Evolutionary conservation across 2,329 filamentous ascomycete species (phyloP), one percentile per base, ranked within the genome.

Genomic region (Claviceps monticola): DNA sequence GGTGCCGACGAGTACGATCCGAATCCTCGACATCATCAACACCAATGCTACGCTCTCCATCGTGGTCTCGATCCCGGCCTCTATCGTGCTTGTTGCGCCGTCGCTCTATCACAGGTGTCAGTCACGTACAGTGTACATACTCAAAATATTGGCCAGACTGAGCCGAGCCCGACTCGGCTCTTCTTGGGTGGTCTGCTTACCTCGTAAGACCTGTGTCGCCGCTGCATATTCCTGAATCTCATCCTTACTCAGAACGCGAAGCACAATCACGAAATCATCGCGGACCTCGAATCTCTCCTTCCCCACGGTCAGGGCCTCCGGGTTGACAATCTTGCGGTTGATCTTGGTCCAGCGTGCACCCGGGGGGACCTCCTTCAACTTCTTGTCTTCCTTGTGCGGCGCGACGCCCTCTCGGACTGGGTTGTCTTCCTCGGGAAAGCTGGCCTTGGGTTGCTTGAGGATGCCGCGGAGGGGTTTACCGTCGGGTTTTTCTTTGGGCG

Each of bases 281-380:
- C 89, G 80, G 60, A 94, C 86, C 67, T 97, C 91, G 58, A 86
- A 97, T 34, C 91, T 78, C 70, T 96, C 90, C 60, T 93, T 86
- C n/a, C 86, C 86, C 55, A 86, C 78, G 53, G 87, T 85, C 46
- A 97, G 71, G 0, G 90, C 89, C 59, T 91, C 86, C 0, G 90
- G 89, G 59, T 94, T 96, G 60, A 97, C 90, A 51, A 95, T 77
- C 58, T 84, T 82, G 52, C 90, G 82, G 63, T 85, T 87, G 62
- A 97, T 90, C 71, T 93, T 95, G 46, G 90, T 96, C 90, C 90
- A 96, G 51, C 88, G 80, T 37, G 90, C 90, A 53, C 85, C 86
- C 0, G 82, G 69, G 0, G 86, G 86, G 36, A 88, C 86, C 41
- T 87, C 84, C 60, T 78, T 80, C 46, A 74, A 52, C 63, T 82